Base-by-base conservation (phyloP, 768 basidiomycete species). In the Amanita jacksonii region DNA sequence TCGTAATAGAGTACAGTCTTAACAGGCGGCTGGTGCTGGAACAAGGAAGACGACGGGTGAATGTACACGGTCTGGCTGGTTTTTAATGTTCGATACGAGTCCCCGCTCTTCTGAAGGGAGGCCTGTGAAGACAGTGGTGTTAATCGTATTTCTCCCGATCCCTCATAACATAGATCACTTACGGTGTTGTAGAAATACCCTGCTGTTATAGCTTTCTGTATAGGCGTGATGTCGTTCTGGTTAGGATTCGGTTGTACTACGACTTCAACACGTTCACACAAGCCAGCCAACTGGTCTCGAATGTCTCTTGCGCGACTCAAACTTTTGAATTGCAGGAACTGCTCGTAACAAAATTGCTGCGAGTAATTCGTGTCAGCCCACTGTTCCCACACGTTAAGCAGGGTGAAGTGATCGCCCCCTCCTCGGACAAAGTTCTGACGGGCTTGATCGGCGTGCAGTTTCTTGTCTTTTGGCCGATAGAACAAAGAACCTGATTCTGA, bases 311-410 rank as follows among this genome's bases (percentile, higher is more conserved):
- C 94, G 30, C 96, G 77, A 54, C 83, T 86, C 19, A 99, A 68
- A 49, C 86, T 89, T 73, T 98, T 96, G 73, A 83, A 92, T 58
- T 94, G 93, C 38, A 96, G 62, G 66, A 88, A 97, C 51, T 93
- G 88, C 57, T 94, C 92, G 59, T 93, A 96, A 56, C 90, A 93
- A 65, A 90, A 96, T 54, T 93, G 89, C 58, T 97, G 90, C 16
- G 90, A 93, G 58, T 92, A 98, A 56, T 91, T 91, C 18, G 93
- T 89, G 50, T 99, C 96, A 15, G 87, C 87, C 96, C 96, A 99
- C 57, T 97, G 93, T 59, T 97, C 93, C 85, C 92, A 98, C 9
- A 98, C 90, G 59, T 98, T 98, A 20, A 99, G 72, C 18, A 99
- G 64, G 5, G 94, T 98, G 59, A 98, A 99, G 65, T 98, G 96